Evolutionary conservation across 176 grass and related monocot genomes (phyloP), one percentile per base, ranked within the genome.

Genomic region (Leersia perrieri): DNA sequence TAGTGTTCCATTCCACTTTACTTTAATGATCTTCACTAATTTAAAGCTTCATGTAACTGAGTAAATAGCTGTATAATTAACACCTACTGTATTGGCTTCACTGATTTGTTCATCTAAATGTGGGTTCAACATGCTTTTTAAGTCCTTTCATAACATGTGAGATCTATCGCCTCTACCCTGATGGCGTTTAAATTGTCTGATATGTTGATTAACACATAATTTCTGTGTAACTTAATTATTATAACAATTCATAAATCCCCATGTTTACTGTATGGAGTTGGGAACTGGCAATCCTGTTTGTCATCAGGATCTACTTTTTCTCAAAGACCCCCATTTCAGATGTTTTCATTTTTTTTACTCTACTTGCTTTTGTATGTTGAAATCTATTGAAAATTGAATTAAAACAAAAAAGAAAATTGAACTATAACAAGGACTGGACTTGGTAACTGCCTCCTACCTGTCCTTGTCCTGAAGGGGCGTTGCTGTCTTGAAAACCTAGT

Each of bases 101-200:
- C 42, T 58, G 63, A 44, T 62, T 77, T 77, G 68, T 33, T 82
- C 73, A 77, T 71, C 25, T 72, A 33, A 31, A 35, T 31, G 33
- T 41, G 45, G 25, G 33, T 10, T 12, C 39, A 53, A 35, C 40
- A 30, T 85, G 31, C 49, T 27, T 85, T 85, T 70, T 40, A 33
- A 73, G 34, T 35, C 33, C 30, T 66, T 81, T 51, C 29, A 66
- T 73, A 8, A 32, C 66, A 80, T 86, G 25, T 32, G 25, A 26
- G 18, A 66, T 40, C 55, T 16, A 32, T 39, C 14, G 44, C 82
- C 41, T 82, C 1, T 82, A 70, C 44, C 38, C 26, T 81, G 69
- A 70, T 87, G 38, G 22, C 27, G 60, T 15, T 31, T 63, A 42
- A 87, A 87, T 44, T 75, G 35, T 61, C 30, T 75, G 27, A 14